Percentiles rank a stretch among this genome's conserved stretches.
phyloP scores from a whole-genome alignment of 352 stramenopile species.

The Pythium scleroteichum region DNA sequence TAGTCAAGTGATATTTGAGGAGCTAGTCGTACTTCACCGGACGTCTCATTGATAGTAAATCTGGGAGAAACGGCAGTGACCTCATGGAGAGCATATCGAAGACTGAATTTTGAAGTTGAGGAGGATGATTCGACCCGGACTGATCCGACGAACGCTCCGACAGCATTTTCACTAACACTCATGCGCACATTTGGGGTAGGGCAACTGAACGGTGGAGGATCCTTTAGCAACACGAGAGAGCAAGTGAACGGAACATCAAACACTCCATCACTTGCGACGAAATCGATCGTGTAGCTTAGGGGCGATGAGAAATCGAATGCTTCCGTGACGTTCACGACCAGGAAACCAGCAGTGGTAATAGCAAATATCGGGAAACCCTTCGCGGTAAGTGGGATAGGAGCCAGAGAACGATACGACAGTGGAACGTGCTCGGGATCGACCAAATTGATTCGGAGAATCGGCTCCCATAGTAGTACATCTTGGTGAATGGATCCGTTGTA shows the following conservation, averaged over 20 bases:
- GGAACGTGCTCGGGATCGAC: conserved; percentile 17
- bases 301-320: conserved; percentile 30
- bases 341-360: conserved; percentile 7
- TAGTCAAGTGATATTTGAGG: conserved; percentile 40
- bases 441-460: conserved; percentile 17
- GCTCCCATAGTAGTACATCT: conserved; percentile 22
- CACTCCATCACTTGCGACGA: conserved; percentile 25
- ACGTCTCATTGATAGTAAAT: conserved; percentile 43
- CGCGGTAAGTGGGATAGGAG: background rate
- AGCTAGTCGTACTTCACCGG: conserved; percentile 34
- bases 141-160: conserved; percentile 10
- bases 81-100: background rate
- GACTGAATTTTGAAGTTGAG: background rate
- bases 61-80: background rate
- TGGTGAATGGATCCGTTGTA: conserved; percentile 42
- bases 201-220: conserved; percentile 40
- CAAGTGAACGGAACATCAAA: conserved; percentile 29
- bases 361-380: conserved; percentile 11
- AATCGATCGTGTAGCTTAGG: conserved; percentile 3
- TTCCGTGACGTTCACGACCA: conserved; percentile 14
- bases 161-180: conserved; percentile 21
- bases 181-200: conserved; percentile 1
- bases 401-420: conserved; percentile 17
- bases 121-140: background rate
- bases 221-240: conserved; percentile 27